phyloP scores from a whole-genome alignment of 345 rosid genomes.

The Viola odorata region DNA sequence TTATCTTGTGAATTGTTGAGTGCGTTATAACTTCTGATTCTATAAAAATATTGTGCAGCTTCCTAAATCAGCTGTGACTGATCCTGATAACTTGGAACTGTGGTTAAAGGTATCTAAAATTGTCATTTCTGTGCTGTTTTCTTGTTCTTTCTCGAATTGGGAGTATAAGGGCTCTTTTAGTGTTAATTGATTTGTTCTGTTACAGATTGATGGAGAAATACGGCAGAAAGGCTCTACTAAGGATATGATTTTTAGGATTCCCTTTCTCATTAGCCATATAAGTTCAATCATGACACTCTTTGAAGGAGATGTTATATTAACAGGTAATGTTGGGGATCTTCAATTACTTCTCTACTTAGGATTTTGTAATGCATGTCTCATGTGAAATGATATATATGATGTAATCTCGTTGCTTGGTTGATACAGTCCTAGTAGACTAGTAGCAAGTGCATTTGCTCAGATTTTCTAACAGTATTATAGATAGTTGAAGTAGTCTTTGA shows the following conservation, averaged over 20 bases:
- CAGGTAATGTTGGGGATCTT: conserved; percentile 41
- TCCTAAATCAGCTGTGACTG: conserved; percentile 53
- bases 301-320: conserved; percentile 83
- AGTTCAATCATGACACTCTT: conserved; percentile 84
- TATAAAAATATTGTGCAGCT: conserved; percentile 35
- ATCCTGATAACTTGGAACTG: conserved; percentile 77
- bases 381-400: no score
- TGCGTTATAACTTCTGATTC: conserved; percentile 2
- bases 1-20: background rate
- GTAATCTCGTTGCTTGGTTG: no score
- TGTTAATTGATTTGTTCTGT: conserved; percentile 9
- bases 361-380: background rate
- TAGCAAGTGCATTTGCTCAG: no score
- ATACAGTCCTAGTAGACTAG: no score
- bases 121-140: conserved; percentile 6
- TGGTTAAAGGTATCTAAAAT: conserved; percentile 63
- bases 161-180: background rate
- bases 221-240: conserved; percentile 72
- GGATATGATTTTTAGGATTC: conserved; percentile 86
- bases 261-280: conserved; percentile 81
- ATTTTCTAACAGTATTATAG: no score
- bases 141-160: background rate
- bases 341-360: background rate
- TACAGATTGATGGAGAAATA: conserved; percentile 72
- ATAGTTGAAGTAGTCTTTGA: no score